phyloP scores from a whole-genome alignment of 2,329 filamentous ascomycete genomes.

The Cladobotryum protrusum region DNA sequence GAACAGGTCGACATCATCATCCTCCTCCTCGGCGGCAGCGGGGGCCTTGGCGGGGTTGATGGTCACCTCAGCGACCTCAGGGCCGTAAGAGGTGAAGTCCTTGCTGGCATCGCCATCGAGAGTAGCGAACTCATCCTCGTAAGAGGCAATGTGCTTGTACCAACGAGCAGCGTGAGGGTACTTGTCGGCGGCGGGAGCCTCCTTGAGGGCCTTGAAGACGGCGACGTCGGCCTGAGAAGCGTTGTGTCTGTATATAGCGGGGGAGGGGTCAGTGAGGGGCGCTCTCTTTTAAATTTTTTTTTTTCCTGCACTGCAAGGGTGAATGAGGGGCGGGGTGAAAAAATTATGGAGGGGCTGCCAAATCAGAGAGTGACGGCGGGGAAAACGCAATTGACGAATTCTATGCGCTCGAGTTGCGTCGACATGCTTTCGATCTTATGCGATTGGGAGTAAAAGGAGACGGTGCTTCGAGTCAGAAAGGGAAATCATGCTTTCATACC shows the following conservation, averaged over 20 bases:
- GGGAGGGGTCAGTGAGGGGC: constrained; percentile 6
- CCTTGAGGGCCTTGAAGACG: constrained; percentile 82
- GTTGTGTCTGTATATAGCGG: constrained; percentile 36
- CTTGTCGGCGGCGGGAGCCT: constrained; percentile 71
- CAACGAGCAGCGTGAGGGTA: constrained; percentile 93
- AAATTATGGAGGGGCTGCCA: constrained; percentile 9
- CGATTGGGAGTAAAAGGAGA: too few species aligned
- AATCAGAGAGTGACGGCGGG: not conserved
- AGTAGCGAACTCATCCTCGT: constrained; percentile 84
- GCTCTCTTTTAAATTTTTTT: constrained; percentile 1
- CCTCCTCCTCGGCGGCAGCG: constrained; percentile 51
- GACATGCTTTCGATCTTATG: not conserved
- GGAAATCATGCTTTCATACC: constrained; percentile 50
- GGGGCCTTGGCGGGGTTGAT: constrained; percentile 83
- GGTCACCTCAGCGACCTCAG: constrained; percentile 69
- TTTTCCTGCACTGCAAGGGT: not conserved
- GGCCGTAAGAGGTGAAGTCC: constrained; percentile 85
- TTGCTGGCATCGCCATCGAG: constrained; percentile 88
- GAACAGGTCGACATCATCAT: constrained; percentile 89
- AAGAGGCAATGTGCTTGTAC: constrained; percentile 97
- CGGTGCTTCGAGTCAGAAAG: not conserved
- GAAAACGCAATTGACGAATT: not conserved
- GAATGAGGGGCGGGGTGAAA: constrained; percentile 1
- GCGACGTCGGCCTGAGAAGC: constrained; percentile 95
- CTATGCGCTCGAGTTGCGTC: not conserved